Evolutionary conservation across 305 asterid species (phyloP), one percentile per base, ranked within the genome.

Genomic region (Fraxinus dipetala): DNA sequence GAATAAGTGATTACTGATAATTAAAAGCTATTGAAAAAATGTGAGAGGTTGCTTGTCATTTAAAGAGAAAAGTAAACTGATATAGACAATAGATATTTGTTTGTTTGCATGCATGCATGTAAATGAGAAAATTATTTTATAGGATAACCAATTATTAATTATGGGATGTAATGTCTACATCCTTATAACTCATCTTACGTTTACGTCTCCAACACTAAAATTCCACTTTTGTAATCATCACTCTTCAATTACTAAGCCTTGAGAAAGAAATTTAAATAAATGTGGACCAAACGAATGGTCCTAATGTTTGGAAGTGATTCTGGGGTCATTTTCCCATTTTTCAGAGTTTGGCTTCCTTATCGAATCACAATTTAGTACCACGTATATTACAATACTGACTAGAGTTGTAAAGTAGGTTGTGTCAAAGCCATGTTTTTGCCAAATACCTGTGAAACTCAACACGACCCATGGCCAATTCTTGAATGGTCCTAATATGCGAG

Each of bases 261-360:
- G 75, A 65, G 59, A 79, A 79, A 61, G 22, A 59, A 9, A 24
- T 48, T 32, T 36, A 32, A 72, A 81, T 31, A 69, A 13, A 83
- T n/a, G 2, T 51, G 36, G 80, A 75, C 79, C 69, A 73, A 63
- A 75, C 24, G 40, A 1, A 43, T 38, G 31, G 78, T 74, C 36
- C 30, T n/a, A 7, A 78, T 32, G 2, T 30, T 79, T 20, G 72
- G 28, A 72, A 80, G 63, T 22, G 38, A 77, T 83, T 73, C 75
- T 73, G 31, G 83, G 45, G 86, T 85, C 74, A 72, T 22, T 83
- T 85, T 79, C 80, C 61, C 67, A 22, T 77, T 34, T 83, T 83
- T 74, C 51, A 70, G 10, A 28, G 16, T 74, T 65, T 51, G 79
- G 78, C 78, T 77, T 82, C 83, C 28, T 24, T 2, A 2, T 63